Base-by-base conservation (phyloP, 2,329 filamentous ascomycete species). In the Venturiaceae sp. region DNA sequence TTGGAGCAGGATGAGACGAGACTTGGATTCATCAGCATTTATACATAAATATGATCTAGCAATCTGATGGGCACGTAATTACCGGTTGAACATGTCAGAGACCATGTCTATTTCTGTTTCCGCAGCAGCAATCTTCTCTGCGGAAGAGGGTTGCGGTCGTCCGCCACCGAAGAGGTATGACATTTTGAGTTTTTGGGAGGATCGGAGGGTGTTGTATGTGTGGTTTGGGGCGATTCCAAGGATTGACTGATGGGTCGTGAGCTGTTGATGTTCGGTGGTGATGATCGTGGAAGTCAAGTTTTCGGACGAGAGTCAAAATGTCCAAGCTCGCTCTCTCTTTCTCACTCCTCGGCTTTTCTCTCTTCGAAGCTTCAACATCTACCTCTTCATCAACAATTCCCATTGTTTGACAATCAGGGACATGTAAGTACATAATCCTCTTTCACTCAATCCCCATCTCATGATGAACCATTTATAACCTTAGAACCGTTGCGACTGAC, bases 81-180 rank as follows among this genome's bases (percentile, higher is more conserved):
- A 97, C 94, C 94, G 89, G 79, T 91, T 92, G 82, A 96, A 95
- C 87, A 97, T 96, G 75, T 96, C 92, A 62, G 91, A 90, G 66
- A 96, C 85, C 81, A 97, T 92, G 77, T 96, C 94, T 76, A 97
- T 90, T 80, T 99, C 95, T 66, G 90, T 87, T 80, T 99, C 92
- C 67, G 95, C 92, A 68, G 90, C 89, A 68, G 90, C 88, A 74
- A 99, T 94, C 83, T 97, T 99, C 81, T 97, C 89, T 74, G 90
- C 92, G 69, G 92, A 96, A 63, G 90, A 88, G 72, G 92, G 88
- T 78, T 96, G 90, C 62, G 90, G 88, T 65, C 84, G 80, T 60
- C 77, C 78, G 68, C 80, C 79, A 71, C 87, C 83, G 71, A 86
- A 86, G 66, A 88, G 82, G 78, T 88, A 87, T 63, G 85, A 88